Evolutionary conservation across 768 basidiomycete species (phyloP), one percentile per base, ranked within the genome.

Genomic region (Hysterangium stoloniferum): DNA sequence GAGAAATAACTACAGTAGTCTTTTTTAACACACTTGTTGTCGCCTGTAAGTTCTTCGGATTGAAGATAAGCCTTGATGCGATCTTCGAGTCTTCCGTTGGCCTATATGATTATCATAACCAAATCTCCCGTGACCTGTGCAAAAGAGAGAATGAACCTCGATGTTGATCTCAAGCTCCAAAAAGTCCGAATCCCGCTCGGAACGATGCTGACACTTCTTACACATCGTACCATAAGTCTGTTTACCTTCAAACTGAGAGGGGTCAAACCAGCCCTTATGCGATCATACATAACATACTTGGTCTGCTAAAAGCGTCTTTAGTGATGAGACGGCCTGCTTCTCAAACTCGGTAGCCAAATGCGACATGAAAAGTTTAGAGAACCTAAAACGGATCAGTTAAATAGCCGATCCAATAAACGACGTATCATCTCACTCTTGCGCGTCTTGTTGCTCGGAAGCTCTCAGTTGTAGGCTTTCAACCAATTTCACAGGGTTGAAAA

Each of bases 331-430:
- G 1, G 73, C 68, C 60, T 96, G 92, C 62, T 87, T 90, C 66
- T 80, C 76, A 64, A 96, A 96, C 66, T 96, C 90, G 6, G 72
- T 73, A 55, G 90, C 88, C 29, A 97, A 73, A 60, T 92, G 84
- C 11, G 82, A 80, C 78, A 97, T 86, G 66, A 97, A 95, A 15
- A 97, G 75, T 59, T 97, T 97, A 2, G 90, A 92, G 62, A 97
- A 95, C 62, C 92, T 94, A 61, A 1, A 24, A 17, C 24, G n/a
- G n/a, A n/a, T n/a, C n/a, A n/a, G n/a, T n/a, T n/a, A n/a, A n/a
- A n/a, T n/a, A n/a, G n/a, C n/a, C n/a, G n/a, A n/a, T n/a, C n/a
- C n/a, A 19, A 11, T 35, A 11, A 35, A 5, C 13, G 27, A 40
- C 59, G 45, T 20, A 17, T 34, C 22, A 24, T 62, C 79, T 48